phyloP scores from a whole-genome alignment of 75 land plant genomes.

The Cunninghamia lanceolata region DNA sequence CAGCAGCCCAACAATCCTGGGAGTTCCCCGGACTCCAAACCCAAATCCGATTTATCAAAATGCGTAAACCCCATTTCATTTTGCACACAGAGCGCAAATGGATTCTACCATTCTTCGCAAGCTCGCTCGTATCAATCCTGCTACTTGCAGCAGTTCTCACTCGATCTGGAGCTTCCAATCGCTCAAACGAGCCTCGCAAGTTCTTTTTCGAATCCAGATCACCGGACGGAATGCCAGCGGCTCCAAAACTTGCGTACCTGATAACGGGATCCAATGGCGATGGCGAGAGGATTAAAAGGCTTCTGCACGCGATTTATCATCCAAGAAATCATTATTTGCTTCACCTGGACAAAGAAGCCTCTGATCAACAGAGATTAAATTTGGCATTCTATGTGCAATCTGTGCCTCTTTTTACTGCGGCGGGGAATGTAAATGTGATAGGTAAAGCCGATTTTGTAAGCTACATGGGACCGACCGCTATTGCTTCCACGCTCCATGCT shows the following conservation, averaged over 20 bases:
- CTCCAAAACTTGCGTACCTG: slow-evolving; percentile 73
- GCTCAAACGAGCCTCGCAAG: not conserved
- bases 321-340: slow-evolving; percentile 58
- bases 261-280: slow-evolving; percentile 67
- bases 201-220: not conserved
- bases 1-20: not conserved
- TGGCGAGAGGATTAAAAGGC: slow-evolving; percentile 45
- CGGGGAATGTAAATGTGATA: slow-evolving; percentile 79
- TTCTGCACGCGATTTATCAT: slow-evolving; percentile 52
- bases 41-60: not conserved
- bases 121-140: not conserved
- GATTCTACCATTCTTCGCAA: slow-evolving; percentile 2
- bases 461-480: slow-evolving; percentile 55
- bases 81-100: slow-evolving; percentile 11
- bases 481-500: slow-evolving; percentile 60
- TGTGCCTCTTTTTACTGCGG: slow-evolving; percentile 41
- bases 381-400: slow-evolving; percentile 34
- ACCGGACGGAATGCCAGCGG: not conserved
- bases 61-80: not conserved
- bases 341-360: slow-evolving; percentile 54
- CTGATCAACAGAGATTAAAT: slow-evolving; percentile 41
- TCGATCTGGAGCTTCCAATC: not conserved
- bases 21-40: not conserved
- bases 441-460: slow-evolving; percentile 55
- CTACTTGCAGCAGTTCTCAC: not conserved